A percentile compares a stretch with the other conserved stretches of the same genome.
Conservation (phyloP, 1,284 basidiomycete species). For the Xerocomus minutiporus region DNA sequence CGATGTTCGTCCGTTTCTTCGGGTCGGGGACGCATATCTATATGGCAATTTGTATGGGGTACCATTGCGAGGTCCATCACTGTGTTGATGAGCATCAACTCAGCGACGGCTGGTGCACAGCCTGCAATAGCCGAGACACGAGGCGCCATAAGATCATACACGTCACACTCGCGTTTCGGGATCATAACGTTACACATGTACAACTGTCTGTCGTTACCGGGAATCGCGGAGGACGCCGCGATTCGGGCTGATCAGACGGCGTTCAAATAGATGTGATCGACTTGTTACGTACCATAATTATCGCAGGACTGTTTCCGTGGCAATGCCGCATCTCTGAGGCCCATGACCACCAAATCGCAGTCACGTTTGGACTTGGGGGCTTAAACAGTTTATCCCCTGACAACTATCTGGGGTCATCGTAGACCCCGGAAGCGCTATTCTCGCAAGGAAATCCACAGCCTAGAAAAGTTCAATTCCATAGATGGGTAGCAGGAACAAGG, state of each 20-base stretch:
- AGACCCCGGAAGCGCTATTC: slow-evolving; percentile 16
- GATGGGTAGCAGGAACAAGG: slow-evolving; percentile 33
- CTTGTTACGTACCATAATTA: slow-evolving; percentile 24
- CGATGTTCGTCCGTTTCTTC: slow-evolving; percentile 22
- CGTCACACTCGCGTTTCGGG: slow-evolving; percentile 30
- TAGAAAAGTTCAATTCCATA: slow-evolving; percentile 21
- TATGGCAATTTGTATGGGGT: slow-evolving; percentile 28
- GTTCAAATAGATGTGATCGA: slow-evolving; percentile 22
- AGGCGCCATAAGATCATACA: slow-evolving; percentile 30
- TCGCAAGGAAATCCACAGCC: neutral
- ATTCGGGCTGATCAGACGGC: slow-evolving; percentile 24
- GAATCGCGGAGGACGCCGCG: slow-evolving; percentile 26
- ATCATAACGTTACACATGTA: slow-evolving; percentile 27
- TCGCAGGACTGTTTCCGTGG: slow-evolving; percentile 19
- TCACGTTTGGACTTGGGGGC: neutral
- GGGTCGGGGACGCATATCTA: slow-evolving; percentile 22
- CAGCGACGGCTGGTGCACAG: slow-evolving; percentile 32
- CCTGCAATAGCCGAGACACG: slow-evolving; percentile 28
- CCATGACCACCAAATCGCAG: neutral
- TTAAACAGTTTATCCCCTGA: slow-evolving; percentile 8
- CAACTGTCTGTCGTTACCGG: slow-evolving; percentile 14
- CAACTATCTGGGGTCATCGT: slow-evolving; percentile 15
- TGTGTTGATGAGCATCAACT: slow-evolving; percentile 26
- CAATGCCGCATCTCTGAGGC: slow-evolving; percentile 12
- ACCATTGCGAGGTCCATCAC: slow-evolving; percentile 30